Conservation (phyloP, 2,329 filamentous ascomycete genomes). For the Xylariaceae sp. region DNA sequence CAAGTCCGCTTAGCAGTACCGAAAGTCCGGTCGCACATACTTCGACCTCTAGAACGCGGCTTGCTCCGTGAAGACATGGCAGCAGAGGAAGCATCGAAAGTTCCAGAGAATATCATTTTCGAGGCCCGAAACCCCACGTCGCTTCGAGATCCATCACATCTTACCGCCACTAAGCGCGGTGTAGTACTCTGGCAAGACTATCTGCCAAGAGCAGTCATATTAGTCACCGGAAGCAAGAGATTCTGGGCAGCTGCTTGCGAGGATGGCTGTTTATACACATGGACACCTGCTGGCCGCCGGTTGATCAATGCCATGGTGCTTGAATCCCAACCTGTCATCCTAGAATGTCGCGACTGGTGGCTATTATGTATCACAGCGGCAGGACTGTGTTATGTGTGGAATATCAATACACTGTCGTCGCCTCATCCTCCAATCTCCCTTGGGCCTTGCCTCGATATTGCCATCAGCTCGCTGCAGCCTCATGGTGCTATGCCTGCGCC, state of each 20-base stretch:
- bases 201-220: conserved; percentile 77
- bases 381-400: conserved; percentile 91
- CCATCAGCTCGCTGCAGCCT: conserved; percentile 71
- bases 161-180: conserved; percentile 77
- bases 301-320: conserved; percentile 80
- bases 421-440: conserved; percentile 88
- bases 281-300: conserved; percentile 87
- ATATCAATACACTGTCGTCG: conserved; percentile 75
- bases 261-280: conserved; percentile 83
- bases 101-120: conserved; percentile 69
- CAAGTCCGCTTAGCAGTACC: conserved; percentile 85
- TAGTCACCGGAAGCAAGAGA: conserved; percentile 83
- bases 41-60: conserved; percentile 73
- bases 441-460: conserved; percentile 82
- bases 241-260: conserved; percentile 95
- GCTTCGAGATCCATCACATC: conserved; percentile 75
- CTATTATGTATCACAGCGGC: conserved; percentile 84
- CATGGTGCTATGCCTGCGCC: conserved; percentile 74
- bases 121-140: conserved; percentile 82
- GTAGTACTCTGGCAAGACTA: conserved; percentile 91
- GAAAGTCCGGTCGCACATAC: conserved; percentile 75
- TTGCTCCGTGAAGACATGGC: conserved; percentile 50
- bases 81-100: conserved; percentile 58
- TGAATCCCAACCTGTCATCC: conserved; percentile 88
- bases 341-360: conserved; percentile 88